Percentiles rank a stretch among this genome's conserved stretches.
phyloP scores from a whole-genome alignment of 2,329 filamentous ascomycete species.

The Passalora sequoiae region DNA sequence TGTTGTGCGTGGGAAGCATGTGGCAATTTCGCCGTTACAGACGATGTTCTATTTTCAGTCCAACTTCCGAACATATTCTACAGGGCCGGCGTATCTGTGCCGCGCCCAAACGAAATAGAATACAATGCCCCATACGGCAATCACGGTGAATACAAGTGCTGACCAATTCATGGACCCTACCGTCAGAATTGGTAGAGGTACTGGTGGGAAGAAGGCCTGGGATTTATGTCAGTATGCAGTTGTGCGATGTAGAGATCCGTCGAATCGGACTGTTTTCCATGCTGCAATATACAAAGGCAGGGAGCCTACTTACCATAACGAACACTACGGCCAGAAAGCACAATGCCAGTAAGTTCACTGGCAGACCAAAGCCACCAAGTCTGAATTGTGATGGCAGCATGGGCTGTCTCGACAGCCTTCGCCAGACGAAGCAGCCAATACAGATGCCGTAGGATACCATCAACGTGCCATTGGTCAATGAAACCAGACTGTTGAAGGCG shows the following conservation, averaged over 20 bases:
- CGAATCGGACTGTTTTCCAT: too few species aligned
- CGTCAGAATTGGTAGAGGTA: slow-evolving; percentile 4
- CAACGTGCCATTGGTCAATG: slow-evolving; percentile 27
- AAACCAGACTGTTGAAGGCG: slow-evolving; percentile 39
- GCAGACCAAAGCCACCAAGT: slow-evolving; percentile 10
- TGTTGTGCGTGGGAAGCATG: too few species aligned
- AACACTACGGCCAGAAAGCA: slow-evolving; percentile 9
- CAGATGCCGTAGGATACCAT: slow-evolving; percentile 16
- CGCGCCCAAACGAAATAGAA: slow-evolving; percentile 20
- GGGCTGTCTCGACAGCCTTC: slow-evolving; percentile 11
- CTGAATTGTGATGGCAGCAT: slow-evolving; percentile 16
- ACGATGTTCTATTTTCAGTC: slow-evolving; percentile 8
- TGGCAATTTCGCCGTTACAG: too few species aligned
- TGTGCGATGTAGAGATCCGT: too few species aligned
- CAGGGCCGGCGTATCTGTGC: slow-evolving; percentile 18
- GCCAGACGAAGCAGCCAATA: slow-evolving; percentile 16
- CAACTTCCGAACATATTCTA: slow-evolving; percentile 20
- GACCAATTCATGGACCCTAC: slow-evolving; percentile 12
- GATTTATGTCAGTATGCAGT: too few species aligned
- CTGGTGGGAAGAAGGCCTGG: slow-evolving; percentile 12
- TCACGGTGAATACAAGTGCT: slow-evolving; percentile 9
- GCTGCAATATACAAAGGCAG: too few species aligned
- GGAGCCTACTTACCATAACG: slow-evolving; percentile 9
- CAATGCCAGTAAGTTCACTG: slow-evolving; percentile 9
- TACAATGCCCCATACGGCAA: slow-evolving; percentile 12